Evolutionary conservation across 306 rosid genomes (phyloP).

Genomic region (Cercis canadensis): DNA sequence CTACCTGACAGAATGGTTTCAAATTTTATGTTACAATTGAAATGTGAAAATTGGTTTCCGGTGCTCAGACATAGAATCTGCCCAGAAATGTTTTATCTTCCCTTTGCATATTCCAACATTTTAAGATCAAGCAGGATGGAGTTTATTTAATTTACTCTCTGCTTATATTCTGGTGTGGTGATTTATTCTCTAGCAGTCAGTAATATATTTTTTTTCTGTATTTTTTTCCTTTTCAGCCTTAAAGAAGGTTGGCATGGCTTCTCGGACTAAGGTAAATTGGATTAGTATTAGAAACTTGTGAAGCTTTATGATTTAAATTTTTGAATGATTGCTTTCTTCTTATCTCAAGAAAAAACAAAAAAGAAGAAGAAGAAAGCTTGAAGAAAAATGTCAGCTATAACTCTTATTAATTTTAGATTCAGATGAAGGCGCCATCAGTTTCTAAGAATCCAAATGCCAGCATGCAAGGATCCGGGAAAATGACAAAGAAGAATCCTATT

Average conservation of each 20-base stretch:
- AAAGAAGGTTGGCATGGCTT: conserved; percentile 45
- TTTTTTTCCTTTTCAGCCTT: conserved; percentile 58
- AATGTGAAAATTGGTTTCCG: neutral
- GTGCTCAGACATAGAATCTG: neutral
- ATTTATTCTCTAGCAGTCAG: no score
- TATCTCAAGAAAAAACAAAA: neutral
- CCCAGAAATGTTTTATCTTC: neutral
- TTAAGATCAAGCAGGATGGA: neutral
- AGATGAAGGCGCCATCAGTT: conserved; percentile 56
- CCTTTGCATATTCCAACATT: neutral
- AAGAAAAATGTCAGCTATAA: conserved; percentile 26
- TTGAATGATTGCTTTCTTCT: conserved; percentile 6
- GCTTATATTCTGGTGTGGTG: conserved; percentile 9
- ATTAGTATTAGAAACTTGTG: conserved; percentile 14
- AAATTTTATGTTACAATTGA: neutral
- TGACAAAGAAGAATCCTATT: conserved; percentile 50
- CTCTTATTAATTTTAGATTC: conserved; percentile 52
- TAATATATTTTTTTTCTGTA: neutral
- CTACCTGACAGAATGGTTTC: neutral
- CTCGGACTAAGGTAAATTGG: conserved; percentile 70
- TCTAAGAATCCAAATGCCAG: conserved; percentile 58
- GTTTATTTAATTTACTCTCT: neutral
- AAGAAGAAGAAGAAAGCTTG: conserved; percentile 7
- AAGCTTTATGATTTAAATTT: conserved; percentile 1
- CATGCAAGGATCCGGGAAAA: conserved; percentile 60